A percentile compares a stretch with the other conserved stretches of the same genome.
Evolutionary conservation across 1,139 yeast species (phyloP).

Genomic region (Tardiomyces digboiensis): DNA sequence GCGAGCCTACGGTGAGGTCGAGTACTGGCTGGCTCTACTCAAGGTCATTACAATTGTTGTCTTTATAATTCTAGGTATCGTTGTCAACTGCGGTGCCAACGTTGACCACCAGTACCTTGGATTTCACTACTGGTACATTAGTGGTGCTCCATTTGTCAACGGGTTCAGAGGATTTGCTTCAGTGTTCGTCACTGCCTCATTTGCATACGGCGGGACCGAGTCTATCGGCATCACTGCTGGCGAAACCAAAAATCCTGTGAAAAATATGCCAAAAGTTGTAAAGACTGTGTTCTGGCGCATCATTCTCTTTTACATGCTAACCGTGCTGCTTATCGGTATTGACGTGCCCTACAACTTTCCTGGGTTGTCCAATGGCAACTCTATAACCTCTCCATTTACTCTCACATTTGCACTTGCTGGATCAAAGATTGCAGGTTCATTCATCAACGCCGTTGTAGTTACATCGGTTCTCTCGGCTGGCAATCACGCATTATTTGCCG

Average conservation of each 20-base stretch:
- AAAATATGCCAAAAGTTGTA: slow-evolving; percentile 48
- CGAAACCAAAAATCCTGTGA: slow-evolving; percentile 49
- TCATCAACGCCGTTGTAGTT: slow-evolving; percentile 42
- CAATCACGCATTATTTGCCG: slow-evolving; percentile 43
- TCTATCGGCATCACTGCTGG: slow-evolving; percentile 58
- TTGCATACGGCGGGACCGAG: slow-evolving; percentile 64
- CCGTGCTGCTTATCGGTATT: slow-evolving; percentile 39
- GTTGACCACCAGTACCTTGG: slow-evolving; percentile 36
- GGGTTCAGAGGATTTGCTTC: slow-evolving; percentile 44
- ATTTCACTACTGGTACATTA: slow-evolving; percentile 40
- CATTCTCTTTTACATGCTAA: slow-evolving; percentile 35
- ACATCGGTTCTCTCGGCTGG: slow-evolving; percentile 44
- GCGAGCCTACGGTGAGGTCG: slow-evolving; percentile 52
- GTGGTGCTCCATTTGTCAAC: slow-evolving; percentile 46
- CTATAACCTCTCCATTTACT: slow-evolving; percentile 55
- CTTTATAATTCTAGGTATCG: slow-evolving; percentile 54
- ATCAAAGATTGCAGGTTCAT: slow-evolving; percentile 36
- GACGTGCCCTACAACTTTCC: slow-evolving; percentile 38
- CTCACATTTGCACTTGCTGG: slow-evolving; percentile 48
- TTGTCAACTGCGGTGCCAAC: slow-evolving; percentile 53
- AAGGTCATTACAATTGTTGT: slow-evolving; percentile 48
- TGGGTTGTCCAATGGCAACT: slow-evolving; percentile 31
- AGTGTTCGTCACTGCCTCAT: slow-evolving; percentile 50
- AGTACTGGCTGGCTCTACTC: slow-evolving; percentile 55
- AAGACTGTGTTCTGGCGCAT: slow-evolving; percentile 49